Percentiles rank a stretch among this genome's conserved stretches.
Conservation (phyloP, 1,284 basidiomycete genomes). For the Trametes versicolor region DNA sequence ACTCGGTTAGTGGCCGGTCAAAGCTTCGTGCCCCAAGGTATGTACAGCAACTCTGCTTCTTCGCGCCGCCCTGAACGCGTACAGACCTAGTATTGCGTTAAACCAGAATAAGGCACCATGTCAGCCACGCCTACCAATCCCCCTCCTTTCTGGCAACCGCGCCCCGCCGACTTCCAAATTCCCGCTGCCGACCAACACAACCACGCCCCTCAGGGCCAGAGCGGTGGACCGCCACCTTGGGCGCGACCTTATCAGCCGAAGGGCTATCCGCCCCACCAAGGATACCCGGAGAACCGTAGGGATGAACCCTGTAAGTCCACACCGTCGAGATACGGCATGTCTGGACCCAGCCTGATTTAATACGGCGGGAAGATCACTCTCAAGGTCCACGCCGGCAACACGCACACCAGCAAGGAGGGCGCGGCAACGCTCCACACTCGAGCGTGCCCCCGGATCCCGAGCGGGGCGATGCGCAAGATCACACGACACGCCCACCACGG, state of each 20-base stretch:
- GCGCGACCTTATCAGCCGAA: not conserved
- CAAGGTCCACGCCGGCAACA: too few species aligned
- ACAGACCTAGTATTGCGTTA: not conserved
- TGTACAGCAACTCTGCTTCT: too few species aligned
- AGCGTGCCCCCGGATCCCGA: not conserved
- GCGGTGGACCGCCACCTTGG: not conserved
- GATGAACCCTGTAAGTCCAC: too few species aligned
- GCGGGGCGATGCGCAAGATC: too few species aligned
- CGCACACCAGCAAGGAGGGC: too few species aligned
- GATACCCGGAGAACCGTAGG: too few species aligned
- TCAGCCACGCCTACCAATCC: not conserved
- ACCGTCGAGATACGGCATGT: too few species aligned
- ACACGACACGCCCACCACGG: not conserved
- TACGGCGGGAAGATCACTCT: too few species aligned
- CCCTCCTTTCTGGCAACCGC: not conserved
- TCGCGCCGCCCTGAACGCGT: not conserved
- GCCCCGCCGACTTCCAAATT: not conserved
- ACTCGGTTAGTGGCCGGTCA: too few species aligned
- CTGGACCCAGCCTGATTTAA: too few species aligned
- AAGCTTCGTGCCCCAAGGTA: too few species aligned
- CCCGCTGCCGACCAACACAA: not conserved
- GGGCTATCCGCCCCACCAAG: too few species aligned
- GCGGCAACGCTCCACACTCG: not conserved
- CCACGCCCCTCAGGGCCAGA: not conserved
- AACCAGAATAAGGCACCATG: not conserved